Evolutionary conservation across 768 basidiomycete species (phyloP).

Genomic region (Rhizopogon sp.): DNA sequence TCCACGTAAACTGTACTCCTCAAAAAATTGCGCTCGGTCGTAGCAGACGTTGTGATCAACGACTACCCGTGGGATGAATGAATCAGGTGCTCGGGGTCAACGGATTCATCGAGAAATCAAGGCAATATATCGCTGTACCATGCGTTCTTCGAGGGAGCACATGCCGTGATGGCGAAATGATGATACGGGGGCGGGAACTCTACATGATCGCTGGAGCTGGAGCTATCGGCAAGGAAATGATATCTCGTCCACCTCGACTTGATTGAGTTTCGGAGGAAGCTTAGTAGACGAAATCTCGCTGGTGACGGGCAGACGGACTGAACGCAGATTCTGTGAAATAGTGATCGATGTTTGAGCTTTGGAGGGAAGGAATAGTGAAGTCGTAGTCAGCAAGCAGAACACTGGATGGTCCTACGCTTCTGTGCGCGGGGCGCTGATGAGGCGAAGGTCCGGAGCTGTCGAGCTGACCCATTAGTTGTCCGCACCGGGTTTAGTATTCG

Average conservation of each 20-base stretch:
- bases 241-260: slow-evolving; percentile 90
- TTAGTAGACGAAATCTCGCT: slow-evolving; percentile 46
- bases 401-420: too few species aligned
- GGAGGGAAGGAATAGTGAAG: slow-evolving; percentile 81
- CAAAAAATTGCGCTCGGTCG: slow-evolving; percentile 78
- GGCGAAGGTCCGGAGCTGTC: too few species aligned
- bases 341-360: slow-evolving; percentile 76
- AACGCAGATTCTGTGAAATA: slow-evolving; percentile 82
- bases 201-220: slow-evolving; percentile 70
- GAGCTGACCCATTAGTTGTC: too few species aligned
- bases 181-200: slow-evolving; percentile 69
- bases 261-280: slow-evolving; percentile 58
- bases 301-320: slow-evolving; percentile 74
- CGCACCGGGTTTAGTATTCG: too few species aligned
- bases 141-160: slow-evolving; percentile 72
- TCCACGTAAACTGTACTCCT: slow-evolving; percentile 73
- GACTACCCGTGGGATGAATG: slow-evolving; percentile 52
- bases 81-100: slow-evolving; percentile 50
- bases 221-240: slow-evolving; percentile 62
- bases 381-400: too few species aligned
- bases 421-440: too few species aligned
- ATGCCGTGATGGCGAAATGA: slow-evolving; percentile 83
- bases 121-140: slow-evolving; percentile 99
- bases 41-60: slow-evolving; percentile 96
- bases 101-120: slow-evolving; percentile 70